phyloP scores from a whole-genome alignment of 2,329 filamentous ascomycete genomes.

The Alternaria sp. region DNA sequence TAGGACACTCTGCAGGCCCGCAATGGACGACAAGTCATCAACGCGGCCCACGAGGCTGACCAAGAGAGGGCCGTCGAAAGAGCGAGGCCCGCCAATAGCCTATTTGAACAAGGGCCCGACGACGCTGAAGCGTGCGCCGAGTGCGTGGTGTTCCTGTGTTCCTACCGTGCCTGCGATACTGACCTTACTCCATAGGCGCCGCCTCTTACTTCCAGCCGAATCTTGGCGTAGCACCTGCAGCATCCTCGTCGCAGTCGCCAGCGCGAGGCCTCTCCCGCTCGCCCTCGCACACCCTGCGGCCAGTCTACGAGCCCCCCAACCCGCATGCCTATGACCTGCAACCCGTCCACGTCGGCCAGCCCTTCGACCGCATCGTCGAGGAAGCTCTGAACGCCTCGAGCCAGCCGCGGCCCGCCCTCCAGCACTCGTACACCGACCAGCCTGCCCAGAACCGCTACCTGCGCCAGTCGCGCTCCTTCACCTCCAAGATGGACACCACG shows the following conservation, averaged over 20 bases:
- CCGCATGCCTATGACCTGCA: constrained; percentile 16
- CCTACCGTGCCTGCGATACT: background rate
- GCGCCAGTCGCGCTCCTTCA: constrained; percentile 52
- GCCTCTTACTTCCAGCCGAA: constrained; percentile 27
- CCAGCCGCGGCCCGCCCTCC: constrained; percentile 33
- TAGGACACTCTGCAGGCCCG: background rate
- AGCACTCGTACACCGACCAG: constrained; percentile 38
- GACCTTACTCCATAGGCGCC: background rate
- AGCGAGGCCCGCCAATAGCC: constrained; percentile 24
- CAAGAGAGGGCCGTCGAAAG: constrained; percentile 15
- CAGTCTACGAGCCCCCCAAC: constrained; percentile 11
- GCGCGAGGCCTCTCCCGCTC: background rate
- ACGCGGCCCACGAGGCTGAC: constrained; percentile 13
- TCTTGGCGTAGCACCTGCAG: constrained; percentile 13
- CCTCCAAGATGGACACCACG: constrained; percentile 52
- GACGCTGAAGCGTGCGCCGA: constrained; percentile 27
- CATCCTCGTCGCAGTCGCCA: background rate
- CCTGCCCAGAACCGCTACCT: constrained; percentile 30
- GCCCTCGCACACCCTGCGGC: constrained; percentile 1
- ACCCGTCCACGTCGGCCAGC: constrained; percentile 35
- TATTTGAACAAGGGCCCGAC: constrained; percentile 23
- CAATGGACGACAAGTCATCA: constrained; percentile 24
- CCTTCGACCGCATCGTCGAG: constrained; percentile 49
- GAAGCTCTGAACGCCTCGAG: constrained; percentile 26
- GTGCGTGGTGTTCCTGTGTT: background rate